These are phyloP conservation scores for Tremellales sp. DNA, from an alignment of 1,284 basidiomycete species.

Conservation along the genomic window DNA sequence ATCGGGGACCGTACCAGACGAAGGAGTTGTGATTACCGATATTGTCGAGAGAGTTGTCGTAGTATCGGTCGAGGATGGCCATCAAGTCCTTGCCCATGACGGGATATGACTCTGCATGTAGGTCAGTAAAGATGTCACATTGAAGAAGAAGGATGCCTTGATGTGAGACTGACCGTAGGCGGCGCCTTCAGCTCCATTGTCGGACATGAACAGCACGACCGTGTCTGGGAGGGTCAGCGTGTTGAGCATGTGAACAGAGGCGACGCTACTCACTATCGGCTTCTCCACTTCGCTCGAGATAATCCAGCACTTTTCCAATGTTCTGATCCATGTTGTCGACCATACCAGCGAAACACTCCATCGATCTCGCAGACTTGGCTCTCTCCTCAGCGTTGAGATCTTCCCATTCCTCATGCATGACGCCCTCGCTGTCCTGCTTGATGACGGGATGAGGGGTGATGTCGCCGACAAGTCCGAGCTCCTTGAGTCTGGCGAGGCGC, in stretches of 20 bases:
- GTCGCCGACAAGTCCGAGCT: conserved; percentile 27
- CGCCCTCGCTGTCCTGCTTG: conserved; percentile 10
- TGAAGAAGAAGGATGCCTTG: background rate
- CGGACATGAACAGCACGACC: conserved; percentile 35
- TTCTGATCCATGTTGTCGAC: conserved; percentile 35
- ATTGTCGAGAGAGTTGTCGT: conserved; percentile 12
- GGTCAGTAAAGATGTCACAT: background rate
- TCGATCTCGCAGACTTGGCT: conserved; percentile 14
- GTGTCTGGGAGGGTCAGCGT: too few relatives aligned
- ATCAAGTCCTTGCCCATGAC: background rate
- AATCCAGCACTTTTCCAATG: conserved; percentile 27
- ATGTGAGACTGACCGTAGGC: conserved; percentile 1
- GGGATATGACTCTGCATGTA: too few relatives aligned
- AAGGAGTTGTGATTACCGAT: conserved; percentile 17
- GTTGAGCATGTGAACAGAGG: too few relatives aligned
- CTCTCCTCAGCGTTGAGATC: conserved; percentile 20
- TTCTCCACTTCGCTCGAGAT: conserved; percentile 20
- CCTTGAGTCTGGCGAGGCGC: conserved; percentile 23
- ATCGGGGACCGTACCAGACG: conserved; percentile 21
- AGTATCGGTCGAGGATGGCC: conserved; percentile 3
- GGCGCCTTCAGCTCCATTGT: conserved; percentile 43
- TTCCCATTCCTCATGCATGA: conserved; percentile 24
- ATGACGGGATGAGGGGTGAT: conserved; percentile 4
- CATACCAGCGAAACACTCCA: conserved; percentile 42
- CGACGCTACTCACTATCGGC: too few relatives aligned